Conservation (phyloP, 164 flowering plant genomes). For the Piper betle region DNA sequence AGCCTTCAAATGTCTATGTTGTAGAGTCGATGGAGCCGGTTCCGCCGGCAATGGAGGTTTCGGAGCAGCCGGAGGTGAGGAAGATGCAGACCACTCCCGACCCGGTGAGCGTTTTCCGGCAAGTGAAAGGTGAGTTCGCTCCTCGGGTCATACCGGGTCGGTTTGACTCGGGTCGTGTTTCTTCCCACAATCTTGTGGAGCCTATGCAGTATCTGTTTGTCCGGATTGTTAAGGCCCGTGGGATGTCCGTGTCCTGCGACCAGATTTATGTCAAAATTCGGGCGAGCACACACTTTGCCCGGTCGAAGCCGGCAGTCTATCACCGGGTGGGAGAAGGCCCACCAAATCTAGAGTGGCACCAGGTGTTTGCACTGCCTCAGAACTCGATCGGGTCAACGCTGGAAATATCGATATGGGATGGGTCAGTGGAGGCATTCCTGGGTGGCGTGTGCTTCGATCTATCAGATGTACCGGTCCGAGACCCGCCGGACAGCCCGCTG, state of each 20-base stretch:
- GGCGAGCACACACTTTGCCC: slow-evolving; percentile 25
- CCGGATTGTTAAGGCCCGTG: slow-evolving; percentile 70
- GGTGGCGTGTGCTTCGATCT: slow-evolving; percentile 90
- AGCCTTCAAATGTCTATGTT: neutral
- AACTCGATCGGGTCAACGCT: slow-evolving; percentile 29
- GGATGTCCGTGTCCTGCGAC: slow-evolving; percentile 26
- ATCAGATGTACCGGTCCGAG: slow-evolving; percentile 71
- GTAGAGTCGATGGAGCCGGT: neutral
- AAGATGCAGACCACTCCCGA: slow-evolving; percentile 32
- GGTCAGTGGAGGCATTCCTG: slow-evolving; percentile 39
- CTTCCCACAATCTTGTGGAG: slow-evolving; percentile 63
- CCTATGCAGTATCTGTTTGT: slow-evolving; percentile 81
- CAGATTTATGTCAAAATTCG: slow-evolving; percentile 46
- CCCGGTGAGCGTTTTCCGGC: slow-evolving; percentile 28
- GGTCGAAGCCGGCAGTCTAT: slow-evolving; percentile 41
- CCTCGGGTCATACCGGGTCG: slow-evolving; percentile 35
- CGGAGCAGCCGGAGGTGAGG: slow-evolving; percentile 29
- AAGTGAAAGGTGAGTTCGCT: slow-evolving; percentile 38
- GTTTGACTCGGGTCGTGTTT: slow-evolving; percentile 27
- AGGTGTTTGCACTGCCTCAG: slow-evolving; percentile 57
- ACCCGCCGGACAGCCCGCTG: slow-evolving; percentile 79
- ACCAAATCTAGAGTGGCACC: slow-evolving; percentile 69
- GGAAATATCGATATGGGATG: slow-evolving; percentile 74
- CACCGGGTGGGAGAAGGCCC: slow-evolving; percentile 26
- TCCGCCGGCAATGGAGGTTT: slow-evolving; percentile 2